Evolutionary conservation across 768 basidiomycete species (phyloP), one percentile per base, ranked within the genome.

Genomic region (Dioszegia crocea): DNA sequence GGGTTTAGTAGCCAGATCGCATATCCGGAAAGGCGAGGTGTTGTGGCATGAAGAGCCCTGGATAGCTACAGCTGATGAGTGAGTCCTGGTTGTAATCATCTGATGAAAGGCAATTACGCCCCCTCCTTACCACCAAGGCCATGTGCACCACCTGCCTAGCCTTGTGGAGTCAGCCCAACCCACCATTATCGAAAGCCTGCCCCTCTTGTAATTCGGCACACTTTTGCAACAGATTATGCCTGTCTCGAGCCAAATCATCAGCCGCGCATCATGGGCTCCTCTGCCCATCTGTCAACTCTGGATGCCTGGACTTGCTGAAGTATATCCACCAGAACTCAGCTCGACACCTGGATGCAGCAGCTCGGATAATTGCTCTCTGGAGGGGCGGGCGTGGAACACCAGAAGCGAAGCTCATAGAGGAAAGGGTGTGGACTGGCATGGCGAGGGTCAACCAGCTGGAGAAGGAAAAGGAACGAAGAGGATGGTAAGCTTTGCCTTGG

Each of bases 151-250:
- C 83, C 71, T 93, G 91, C 72, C 85, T 88, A n/a, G 60, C 57
- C 12, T 40, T 40, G 86, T 88, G 17, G 84, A 83, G 1, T 77
- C 88, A 49, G 71, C 74, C 46, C 56, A 74, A 36, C 74, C 77
- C 16, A 76, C 81, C 40, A 76, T 80, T 75, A 26, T 78, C 82
- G 46, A 77, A 84, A 19, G 68, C 82, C 5, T 89, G 88, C 69
- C 77, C 82, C 4, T 76, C 81, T 3, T 80, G 83, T 10, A 70
- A 79, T 9, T 80, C 83, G 3, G 82, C 83, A 10, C 81, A 84
- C 43, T 93, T 89, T 78, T 93, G 91, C 79, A 88, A 85, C 60
- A 82, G 88, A 2, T 82, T 89, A 1, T 93, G 91, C 70, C 81
- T 84, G 14, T 75, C 82, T 16, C 84, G 88, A 36, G 84, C 87